Base-by-base conservation (phyloP, 2,329 filamentous ascomycete species). In the Colletotrichum tofieldiae region DNA sequence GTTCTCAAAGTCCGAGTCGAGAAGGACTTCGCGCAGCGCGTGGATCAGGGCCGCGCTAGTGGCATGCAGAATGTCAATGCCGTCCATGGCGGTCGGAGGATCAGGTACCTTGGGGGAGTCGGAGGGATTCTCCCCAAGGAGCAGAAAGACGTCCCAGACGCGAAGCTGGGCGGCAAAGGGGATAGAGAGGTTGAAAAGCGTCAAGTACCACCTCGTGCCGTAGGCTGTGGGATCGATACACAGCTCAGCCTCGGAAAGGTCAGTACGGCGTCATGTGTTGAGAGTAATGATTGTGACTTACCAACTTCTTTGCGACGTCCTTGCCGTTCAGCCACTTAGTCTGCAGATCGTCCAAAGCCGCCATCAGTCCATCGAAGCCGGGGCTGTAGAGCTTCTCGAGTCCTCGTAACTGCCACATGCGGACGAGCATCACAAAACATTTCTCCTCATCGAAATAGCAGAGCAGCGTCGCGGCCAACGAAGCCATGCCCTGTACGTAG, bases 401-500 rank as follows among this genome's bases (percentile, higher is more conserved):
- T 1, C 96, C 96, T 71, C 96, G 91, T 71, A 97, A 87, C 79
- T 94, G 91, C 94, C 96, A 99, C 78, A 99, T 87, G 32, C 96
- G 91, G n/a, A 97, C 95, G 65, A 98, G 85, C 96, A 99, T 98
- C 59, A 98, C 91, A 78, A 99, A 99, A 7, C 94, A 92, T 77
- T 91, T 91, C 81, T 98, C 96, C 82, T 99, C 96, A 75, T 98
- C 96, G 81, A 95, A 99, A 81, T 99, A 99, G 80, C 96, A 98
- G 8, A 99, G 89, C 26, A 99, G 86, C 0, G 96, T 98, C 1
- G 96, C 96, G 1, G 94, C 95, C 49, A 98, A 86, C 29, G 95
- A 94, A 20, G 96, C 96, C 96, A 99, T 99, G 65, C 96, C 96
- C 82, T 99, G 96, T 0, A 98, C 96, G 81, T 99, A 99, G 37